Base-by-base conservation (phyloP, 2,329 filamentous ascomycete genomes). In the Rhinocladiella similis region DNA sequence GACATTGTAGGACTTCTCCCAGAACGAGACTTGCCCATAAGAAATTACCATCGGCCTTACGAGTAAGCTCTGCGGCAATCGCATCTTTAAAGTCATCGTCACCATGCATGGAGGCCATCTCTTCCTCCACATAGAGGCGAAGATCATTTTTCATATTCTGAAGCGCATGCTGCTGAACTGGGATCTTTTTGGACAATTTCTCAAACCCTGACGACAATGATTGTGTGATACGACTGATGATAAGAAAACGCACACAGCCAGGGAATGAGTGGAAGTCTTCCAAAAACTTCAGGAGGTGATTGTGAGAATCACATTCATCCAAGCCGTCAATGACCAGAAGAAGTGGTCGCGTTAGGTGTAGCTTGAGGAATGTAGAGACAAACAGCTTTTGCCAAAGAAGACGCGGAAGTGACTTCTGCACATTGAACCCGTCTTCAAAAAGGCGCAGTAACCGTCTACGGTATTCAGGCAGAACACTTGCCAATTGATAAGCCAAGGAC, bases 271-370 rank as follows among this genome's bases (percentile, higher is more conserved):
- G 46, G 6, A 66, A 25, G 1, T 67, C 64, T 2, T 56, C 57
- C 1, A 77, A 53, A 1, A 74, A 35, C 25, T 63, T 64, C 1
- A 75, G 42, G 1, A 74, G 13, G 0, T 57, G 25, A 5, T 50
- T 12, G 5, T 70, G 48, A 12, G 65, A 16, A 19, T 72, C 66
- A 16, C 65, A 64, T 45, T 77, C 72, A 47, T 76, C 72, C 1
- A 76, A 22, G 1, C 65, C 73, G 62, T 76, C 73, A 47, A 75
- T 68, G 9, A 76, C 58, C 69, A 70, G 71, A 57, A 72, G 74
- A 2, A 75, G 18, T 1, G 70, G 65, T 4, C 53, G 16, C 5
- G 50, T 6, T 1, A 60, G 19, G 4, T 63, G 42, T 27, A 67
- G 61, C 12, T 63, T 63, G 54, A 69, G 70, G 10, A 75, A 56